Evolutionary conservation across 2,329 filamentous ascomycete genomes (phyloP), one percentile per base, ranked within the genome.

Genomic region (Bisporella sp.): DNA sequence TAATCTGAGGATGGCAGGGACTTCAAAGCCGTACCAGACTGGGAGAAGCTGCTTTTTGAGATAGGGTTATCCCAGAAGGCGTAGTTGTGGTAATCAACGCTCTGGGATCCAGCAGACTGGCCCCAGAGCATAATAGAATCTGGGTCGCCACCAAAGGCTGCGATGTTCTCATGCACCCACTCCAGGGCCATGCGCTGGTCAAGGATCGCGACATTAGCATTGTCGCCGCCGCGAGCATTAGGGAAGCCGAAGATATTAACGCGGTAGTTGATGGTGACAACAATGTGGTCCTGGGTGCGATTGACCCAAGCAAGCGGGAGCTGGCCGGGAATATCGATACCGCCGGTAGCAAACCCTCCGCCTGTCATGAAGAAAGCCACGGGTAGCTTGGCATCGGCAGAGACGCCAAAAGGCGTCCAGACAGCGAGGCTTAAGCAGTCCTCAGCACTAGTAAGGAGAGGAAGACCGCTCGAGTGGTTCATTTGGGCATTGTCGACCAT

Each of bases 41-140:
- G 30, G 7, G 54, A 41, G 13, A 60, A 55, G 1, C 54, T 52
- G n/a, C 29, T 53, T 52, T 35, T 31, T 30, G 56, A 49, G 33
- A 59, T 56, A 1, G 60, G 55, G 41, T 62, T 52, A 13, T 52
- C 41, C 4, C 43, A 29, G 41, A 49, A 59, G 9, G 59, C 55
- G 47, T 50, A 62, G 35, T 42, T 47, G 47, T 62, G 57, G 31
- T 47, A 49, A 42, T 62, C 60, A 11, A 54, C 74, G 51, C 78
- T 79, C 62, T 84, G 8, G 80, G 77, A 75, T 4, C 79, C 79
- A n/a, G 79, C 79, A 54, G 76, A 79, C 46, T 78, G 64, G 0
- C 80, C 82, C 74, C 78, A 78, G 46, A 82, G 62, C 4, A 78
- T 82, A 31, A 84, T 71, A 48, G 76, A 73, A 8, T 49, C 37